Evolutionary conservation across 371 early-diverging fungal genomes (phyloP), one percentile per base, ranked within the genome.

Genomic region (Nematocida sp.): DNA sequence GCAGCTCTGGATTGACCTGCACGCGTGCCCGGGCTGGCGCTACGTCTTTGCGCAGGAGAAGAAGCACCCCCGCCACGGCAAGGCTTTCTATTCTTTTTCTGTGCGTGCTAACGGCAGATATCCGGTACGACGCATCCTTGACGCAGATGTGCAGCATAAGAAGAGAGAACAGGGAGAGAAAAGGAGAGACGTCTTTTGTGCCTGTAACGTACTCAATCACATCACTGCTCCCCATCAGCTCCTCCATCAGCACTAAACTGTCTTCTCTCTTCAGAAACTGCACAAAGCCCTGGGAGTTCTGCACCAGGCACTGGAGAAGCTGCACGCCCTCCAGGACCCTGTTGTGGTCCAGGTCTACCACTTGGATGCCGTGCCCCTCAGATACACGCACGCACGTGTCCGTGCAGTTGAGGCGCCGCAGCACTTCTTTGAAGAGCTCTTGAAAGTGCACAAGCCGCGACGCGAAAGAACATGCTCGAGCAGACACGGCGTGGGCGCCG

Each of bases 311-410:
- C 31, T 49, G 36, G 13, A 76, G 46, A 7, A 49, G 27, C 29
- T 51, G 52, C 27, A 79, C 40, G 2, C 64, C 63, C 1, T 45
- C 57, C 23, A 64, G 31, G n/a, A 78, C 50, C 54, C 63, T 56
- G 45, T 63, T 63, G 23, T 62, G 45, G 56, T 79, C 66, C 32
- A 43, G 45, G 19, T 63, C 53, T 15, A 60, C 63, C 15, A 60
- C 5, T 46, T 34, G 21, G 3, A 67, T 48, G 11, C 21, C 5
- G 7, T 50, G 50, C 25, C 36, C 57, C 34, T 64, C 2, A n/a
- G 64, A 25, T n/a, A 46, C 34, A 19, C 56, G 51, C 49, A 57
- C 58, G 1, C 41, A 23, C 34, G 45, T 56, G 25, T 56, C 34
- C 43, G 11, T 41, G 43, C 13, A 13, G 38, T 70, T 49, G 3